phyloP scores from a whole-genome alignment of 2,329 filamentous ascomycete species.

The Lasiodiplodia sp. region DNA sequence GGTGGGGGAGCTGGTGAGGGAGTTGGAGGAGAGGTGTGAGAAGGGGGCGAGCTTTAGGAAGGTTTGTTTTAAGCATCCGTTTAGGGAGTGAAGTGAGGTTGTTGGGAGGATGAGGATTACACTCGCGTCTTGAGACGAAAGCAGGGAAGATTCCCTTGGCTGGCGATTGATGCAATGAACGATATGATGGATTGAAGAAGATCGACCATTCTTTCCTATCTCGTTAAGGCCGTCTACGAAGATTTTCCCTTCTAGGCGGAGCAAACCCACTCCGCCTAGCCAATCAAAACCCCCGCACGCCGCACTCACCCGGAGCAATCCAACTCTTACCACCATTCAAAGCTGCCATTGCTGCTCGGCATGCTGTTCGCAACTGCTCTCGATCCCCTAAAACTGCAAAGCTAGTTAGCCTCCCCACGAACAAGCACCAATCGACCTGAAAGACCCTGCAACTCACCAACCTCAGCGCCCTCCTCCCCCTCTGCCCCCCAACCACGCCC shows the following conservation, averaged over 20 bases:
- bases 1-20: not conserved
- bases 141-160: no score
- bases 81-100: not conserved
- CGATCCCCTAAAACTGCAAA: not conserved
- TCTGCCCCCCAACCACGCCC: not conserved
- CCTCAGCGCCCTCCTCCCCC: not conserved
- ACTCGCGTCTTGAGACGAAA: no score
- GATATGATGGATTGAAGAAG: no score
- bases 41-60: not conserved
- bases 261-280: no score
- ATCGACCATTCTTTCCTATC: no score
- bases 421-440: not conserved
- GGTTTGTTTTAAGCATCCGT: conserved; percentile 13
- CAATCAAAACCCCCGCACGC: not conserved
- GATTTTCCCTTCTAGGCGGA: not conserved
- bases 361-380: not conserved
- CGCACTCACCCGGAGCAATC: not conserved
- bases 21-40: conserved; percentile 1
- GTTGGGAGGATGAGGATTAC: no score
- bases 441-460: not conserved
- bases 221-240: not conserved
- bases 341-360: no score
- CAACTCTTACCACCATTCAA: not conserved
- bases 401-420: no score
- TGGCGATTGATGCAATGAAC: no score